Percentiles rank a stretch among this genome's conserved stretches.
Conservation (phyloP, 1,284 basidiomycete species). For the Volvariella surrecta region DNA sequence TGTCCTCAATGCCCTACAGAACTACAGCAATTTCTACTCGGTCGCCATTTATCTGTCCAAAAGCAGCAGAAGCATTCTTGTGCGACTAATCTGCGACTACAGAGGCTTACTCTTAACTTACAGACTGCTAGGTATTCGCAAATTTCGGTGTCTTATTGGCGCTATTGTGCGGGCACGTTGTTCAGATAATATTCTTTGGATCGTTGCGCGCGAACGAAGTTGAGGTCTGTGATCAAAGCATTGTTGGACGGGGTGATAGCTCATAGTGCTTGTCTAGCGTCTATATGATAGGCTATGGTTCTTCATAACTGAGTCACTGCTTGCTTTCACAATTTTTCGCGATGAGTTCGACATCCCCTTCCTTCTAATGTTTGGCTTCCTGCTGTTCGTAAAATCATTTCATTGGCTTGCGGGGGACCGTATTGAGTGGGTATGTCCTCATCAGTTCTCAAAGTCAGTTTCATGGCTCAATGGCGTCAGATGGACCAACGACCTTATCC, state of each 20-base stretch:
- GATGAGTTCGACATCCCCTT: conserved; percentile 93
- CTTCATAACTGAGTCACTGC: conserved; percentile 91
- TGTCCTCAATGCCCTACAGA: conserved; percentile 73
- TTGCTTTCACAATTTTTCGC: conserved; percentile 95
- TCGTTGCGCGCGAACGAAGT: conserved; percentile 82
- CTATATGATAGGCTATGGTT: conserved; percentile 96
- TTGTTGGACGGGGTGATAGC: too few relatives aligned
- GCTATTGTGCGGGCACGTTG: conserved; percentile 65
- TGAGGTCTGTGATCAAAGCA: conserved; percentile 83
- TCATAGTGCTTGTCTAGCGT: conserved; percentile 41
- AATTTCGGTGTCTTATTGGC: conserved; percentile 85
- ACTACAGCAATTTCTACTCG: conserved; percentile 90
- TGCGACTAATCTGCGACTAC: conserved; percentile 29
- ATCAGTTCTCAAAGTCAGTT: conserved; percentile 1
- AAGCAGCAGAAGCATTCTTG: conserved; percentile 85
- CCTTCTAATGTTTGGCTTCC: conserved; percentile 83
- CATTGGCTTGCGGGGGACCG: conserved; percentile 95
- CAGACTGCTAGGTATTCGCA: conserved; percentile 67
- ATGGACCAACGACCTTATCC: conserved; percentile 96
- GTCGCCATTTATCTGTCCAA: conserved; percentile 89
- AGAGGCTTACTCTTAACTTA: conserved; percentile 1
- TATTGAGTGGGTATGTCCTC: conserved; percentile 81
- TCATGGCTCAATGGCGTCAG: conserved; percentile 30
- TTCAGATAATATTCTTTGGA: conserved; percentile 92
- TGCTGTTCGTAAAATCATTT: conserved; percentile 95